Conservation (phyloP, 148 eudicot species). For the Chenopodium suecicum region DNA sequence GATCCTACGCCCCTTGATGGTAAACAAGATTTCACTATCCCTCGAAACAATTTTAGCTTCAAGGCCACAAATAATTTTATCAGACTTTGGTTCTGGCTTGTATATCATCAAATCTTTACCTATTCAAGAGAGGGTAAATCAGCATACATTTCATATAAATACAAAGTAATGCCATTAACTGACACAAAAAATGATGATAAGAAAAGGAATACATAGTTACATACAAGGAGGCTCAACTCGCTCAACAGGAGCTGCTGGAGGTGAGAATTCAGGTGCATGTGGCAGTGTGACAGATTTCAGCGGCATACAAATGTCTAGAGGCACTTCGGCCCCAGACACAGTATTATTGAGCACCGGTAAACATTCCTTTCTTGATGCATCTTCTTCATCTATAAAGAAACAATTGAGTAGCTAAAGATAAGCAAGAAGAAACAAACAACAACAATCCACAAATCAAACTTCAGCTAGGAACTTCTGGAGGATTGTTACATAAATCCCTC, state of each 20-base stretch:
- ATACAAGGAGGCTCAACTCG: constrained; percentile 1
- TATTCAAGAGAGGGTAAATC: constrained; percentile 14
- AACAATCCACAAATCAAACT: background rate
- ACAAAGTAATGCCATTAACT: background rate
- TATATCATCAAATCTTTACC: constrained; percentile 6
- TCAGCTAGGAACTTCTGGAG: background rate
- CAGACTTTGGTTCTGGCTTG: constrained; percentile 10
- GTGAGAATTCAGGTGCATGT: background rate
- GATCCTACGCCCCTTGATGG: background rate
- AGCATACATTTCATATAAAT: background rate
- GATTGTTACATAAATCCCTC: background rate
- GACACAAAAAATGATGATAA: background rate
- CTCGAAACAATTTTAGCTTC: background rate
- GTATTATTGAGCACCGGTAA: background rate
- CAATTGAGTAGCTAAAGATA: background rate
- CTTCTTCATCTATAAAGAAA: constrained; percentile 16
- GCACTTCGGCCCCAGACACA: background rate
- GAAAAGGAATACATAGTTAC: background rate
- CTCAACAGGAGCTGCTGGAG: background rate
- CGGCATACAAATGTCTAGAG: background rate
- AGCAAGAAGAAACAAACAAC: background rate
- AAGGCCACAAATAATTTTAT: constrained; percentile 2
- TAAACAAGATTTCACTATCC: background rate
- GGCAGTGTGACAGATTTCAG: background rate
- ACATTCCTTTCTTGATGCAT: constrained; percentile 12